Base-by-base conservation (phyloP, 352 stramenopile genomes). In the Thraustochytrium striatum region DNA sequence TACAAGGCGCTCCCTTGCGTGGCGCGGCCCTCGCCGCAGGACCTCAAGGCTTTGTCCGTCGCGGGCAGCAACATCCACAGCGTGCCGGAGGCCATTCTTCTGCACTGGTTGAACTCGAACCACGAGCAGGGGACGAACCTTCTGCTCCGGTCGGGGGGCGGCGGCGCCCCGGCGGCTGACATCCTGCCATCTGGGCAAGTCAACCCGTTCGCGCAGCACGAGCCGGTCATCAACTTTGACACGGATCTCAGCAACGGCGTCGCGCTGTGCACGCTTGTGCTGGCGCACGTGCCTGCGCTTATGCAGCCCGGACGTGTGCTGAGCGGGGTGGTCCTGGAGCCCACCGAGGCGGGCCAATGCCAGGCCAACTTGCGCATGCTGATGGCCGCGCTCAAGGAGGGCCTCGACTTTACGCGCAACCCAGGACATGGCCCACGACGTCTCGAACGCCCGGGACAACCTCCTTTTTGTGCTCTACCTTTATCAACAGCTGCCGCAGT, bases 91-190 rank as follows among this genome's bases (percentile, higher is more conserved):
- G 89, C 92, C 83, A 87, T 97, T 28, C 69, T 97, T 1, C 78
- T 97, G 1, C 89, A 95, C 72, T 97, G 93, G 93, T 78, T 96
- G 7, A 90, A 87, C 9, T 89, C 93, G 59, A 86, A 91, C 58
- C 78, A 32, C 85, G 82, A 9, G 35, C 47, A 58, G 38, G 81
- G 43, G 1, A 38, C 69, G n/a, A 35, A 78, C 25, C 50, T 33
- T 55, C 69, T 65, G 78, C 82, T 43, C 69, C 39, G 21, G 19
- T 43, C 30, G 19, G 33, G 59, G 11, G 47, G 69, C 33, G 44
- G 50, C 41, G 47, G 50, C 35, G 30, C 61, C 8, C 30, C 57
- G 13, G 36, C 55, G 19, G 53, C 39, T 33, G 65, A 82, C 50
- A 7, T 61, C 19, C 68, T 69, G 21, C 41, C n/a, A 38, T 39